A percentile compares a stretch with the other conserved stretches of the same genome.
Conservation (phyloP, 169 alveolate species). For the Plasmodium vivax region DNA sequence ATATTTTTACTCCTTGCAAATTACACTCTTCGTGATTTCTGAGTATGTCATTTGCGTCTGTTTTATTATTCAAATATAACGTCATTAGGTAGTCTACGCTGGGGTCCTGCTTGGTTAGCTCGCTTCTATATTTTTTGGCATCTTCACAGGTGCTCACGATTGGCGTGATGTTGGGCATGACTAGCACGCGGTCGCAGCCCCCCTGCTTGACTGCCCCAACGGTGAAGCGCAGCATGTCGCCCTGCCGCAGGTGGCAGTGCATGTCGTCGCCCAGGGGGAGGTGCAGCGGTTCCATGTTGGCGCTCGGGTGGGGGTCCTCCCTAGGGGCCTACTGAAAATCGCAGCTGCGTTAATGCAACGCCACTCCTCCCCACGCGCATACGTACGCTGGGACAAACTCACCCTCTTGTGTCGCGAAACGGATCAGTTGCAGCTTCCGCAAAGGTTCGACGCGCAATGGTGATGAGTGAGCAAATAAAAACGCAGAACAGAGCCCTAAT, state of each 20-base stretch:
- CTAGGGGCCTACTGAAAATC: background rate
- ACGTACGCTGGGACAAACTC: background rate
- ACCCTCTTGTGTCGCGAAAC: background rate
- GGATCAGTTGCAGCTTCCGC: background rate
- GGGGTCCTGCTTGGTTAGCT: conserved; percentile 64
- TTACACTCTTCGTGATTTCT: conserved; percentile 74
- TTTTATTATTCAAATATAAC: conserved; percentile 77
- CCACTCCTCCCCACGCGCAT: background rate
- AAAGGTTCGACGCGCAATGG: background rate
- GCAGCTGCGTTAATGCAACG: background rate
- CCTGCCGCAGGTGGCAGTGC: conserved; percentile 86
- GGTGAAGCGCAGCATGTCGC: conserved; percentile 69
- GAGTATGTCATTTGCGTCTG: conserved; percentile 77
- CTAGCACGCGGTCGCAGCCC: conserved; percentile 83
- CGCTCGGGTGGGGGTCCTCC: background rate
- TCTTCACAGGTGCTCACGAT: conserved; percentile 80
- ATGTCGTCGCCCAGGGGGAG: conserved; percentile 80
- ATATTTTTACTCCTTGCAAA: conserved; percentile 86
- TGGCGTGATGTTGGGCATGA: conserved; percentile 85
- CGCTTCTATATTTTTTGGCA: conserved; percentile 77
- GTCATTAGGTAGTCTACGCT: conserved; percentile 83
- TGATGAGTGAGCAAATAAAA: background rate
- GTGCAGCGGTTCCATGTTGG: background rate
- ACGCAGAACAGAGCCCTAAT: background rate
- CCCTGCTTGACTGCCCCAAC: conserved; percentile 32